Percentiles rank a stretch among this genome's conserved stretches.
Evolutionary conservation across 2,329 filamentous ascomycete species (phyloP).

Genomic region (Immersiporthe knoxdaviesiana): DNA sequence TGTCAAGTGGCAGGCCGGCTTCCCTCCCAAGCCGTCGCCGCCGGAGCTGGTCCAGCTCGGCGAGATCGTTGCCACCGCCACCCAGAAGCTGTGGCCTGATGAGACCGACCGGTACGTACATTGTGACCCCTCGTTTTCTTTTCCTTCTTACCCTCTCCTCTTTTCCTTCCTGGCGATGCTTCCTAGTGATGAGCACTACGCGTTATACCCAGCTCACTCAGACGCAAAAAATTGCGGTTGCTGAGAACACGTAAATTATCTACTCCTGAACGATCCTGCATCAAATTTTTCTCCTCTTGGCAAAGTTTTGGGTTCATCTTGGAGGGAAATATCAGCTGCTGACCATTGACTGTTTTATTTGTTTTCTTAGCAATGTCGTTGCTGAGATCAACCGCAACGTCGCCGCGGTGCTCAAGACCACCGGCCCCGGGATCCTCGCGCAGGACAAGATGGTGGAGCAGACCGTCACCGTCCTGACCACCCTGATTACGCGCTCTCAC

Average conservation of each 20-base stretch:
- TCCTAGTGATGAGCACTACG: slow-evolving; percentile 78
- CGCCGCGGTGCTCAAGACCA: slow-evolving; percentile 85
- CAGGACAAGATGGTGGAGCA: slow-evolving; percentile 75
- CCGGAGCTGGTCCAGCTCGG: slow-evolving; percentile 80
- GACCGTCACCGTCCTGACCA: slow-evolving; percentile 72
- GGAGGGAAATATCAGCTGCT: slow-evolving; percentile 44
- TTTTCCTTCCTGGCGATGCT: no score
- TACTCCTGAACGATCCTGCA: slow-evolving; percentile 45
- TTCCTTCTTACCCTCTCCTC: slow-evolving; percentile 25
- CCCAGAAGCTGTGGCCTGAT: slow-evolving; percentile 82
- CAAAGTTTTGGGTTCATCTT: slow-evolving; percentile 29
- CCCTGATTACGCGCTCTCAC: slow-evolving; percentile 87
- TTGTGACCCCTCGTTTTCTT: background rate
- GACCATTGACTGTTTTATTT: slow-evolving; percentile 42
- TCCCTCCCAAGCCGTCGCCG: slow-evolving; percentile 82
- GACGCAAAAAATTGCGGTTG: slow-evolving; percentile 82
- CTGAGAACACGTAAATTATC: slow-evolving; percentile 79
- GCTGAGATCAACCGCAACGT: slow-evolving; percentile 96
- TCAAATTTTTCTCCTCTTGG: slow-evolving; percentile 35
- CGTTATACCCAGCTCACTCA: slow-evolving; percentile 99
- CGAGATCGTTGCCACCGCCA: slow-evolving; percentile 81
- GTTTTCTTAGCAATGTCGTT: slow-evolving; percentile 70
- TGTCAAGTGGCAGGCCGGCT: slow-evolving; percentile 85
- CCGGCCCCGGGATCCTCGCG: slow-evolving; percentile 82
- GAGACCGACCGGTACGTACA: slow-evolving; percentile 88